phyloP scores from a whole-genome alignment of 108 stramenopile species.

The Licmophora abbreviata region DNA sequence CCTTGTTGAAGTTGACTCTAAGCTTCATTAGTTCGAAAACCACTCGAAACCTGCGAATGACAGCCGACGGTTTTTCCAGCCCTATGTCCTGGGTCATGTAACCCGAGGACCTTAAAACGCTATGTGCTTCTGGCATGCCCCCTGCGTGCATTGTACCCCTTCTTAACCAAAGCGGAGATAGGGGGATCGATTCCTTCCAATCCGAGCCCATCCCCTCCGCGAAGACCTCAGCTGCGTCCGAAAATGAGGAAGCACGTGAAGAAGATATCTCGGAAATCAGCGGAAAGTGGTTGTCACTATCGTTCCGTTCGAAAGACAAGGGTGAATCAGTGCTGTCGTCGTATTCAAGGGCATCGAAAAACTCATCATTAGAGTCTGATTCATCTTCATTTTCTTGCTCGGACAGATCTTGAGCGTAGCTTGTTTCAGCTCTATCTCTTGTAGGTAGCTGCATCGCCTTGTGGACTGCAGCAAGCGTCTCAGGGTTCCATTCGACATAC shows the following conservation, averaged over 20 bases:
- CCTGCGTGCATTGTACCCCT: too few relatives aligned
- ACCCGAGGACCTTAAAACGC: not conserved
- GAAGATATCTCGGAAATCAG: constrained; percentile 24
- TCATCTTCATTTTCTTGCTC: constrained; percentile 5
- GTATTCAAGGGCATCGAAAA: constrained; percentile 59
- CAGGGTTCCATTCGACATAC: constrained; percentile 78
- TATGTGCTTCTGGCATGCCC: too few relatives aligned
- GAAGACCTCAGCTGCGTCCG: not conserved
- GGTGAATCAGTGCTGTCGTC: constrained; percentile 1
- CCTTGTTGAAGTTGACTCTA: constrained; percentile 64
- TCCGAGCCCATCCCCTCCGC: too few relatives aligned
- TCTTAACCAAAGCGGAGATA: not conserved
- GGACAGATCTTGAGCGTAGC: not conserved
- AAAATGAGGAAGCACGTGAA: constrained; percentile 1
- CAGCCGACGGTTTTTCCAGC: constrained; percentile 7
- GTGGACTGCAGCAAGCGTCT: constrained; percentile 58
- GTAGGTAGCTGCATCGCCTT: constrained; percentile 24
- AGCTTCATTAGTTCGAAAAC: constrained; percentile 47
- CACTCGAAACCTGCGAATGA: too few relatives aligned
- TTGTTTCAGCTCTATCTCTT: not conserved
- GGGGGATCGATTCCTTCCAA: too few relatives aligned
- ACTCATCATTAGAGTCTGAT: constrained; percentile 25
- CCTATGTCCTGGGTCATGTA: not conserved
- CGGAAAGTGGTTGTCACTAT: not conserved
- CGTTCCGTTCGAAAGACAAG: not conserved